Evolutionary conservation across 306 rosid genomes (phyloP), one percentile per base, ranked within the genome.

Genomic region (Dalbergia oliveri): DNA sequence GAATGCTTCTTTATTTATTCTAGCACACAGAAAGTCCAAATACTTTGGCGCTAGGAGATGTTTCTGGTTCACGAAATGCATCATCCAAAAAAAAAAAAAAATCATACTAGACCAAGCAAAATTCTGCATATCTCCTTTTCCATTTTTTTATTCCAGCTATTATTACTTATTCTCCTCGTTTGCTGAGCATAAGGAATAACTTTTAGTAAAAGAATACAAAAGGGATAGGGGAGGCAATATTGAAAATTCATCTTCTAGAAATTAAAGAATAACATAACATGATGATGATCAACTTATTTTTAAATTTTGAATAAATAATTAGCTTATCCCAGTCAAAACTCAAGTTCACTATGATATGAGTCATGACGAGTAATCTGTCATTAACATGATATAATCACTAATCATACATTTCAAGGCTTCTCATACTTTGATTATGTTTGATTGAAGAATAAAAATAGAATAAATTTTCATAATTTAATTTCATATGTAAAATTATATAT

Each of bases 81-180:
- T 44, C 9, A 2, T 44, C 13, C 1, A 44, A 9, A 58, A 50
- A 35, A 35, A 34, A 43, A 59, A 67, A 13, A 47, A 26, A 26
- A 26, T 2, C 33, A 5, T 18, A 64, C 23, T 21, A 21, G 23
- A 21, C 26, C 60, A 53, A 54, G 54, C 69, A 74, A 80, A 16
- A 34, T 21, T 41, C 34, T 41, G 10, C 43, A 2, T 39, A 8
- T 75, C 72, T 49, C 21, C 61, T 56, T 73, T 54, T 35, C 5
- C 12, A 2, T 11, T 13, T 57, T 43, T 26, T 73, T 34, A 65
- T 67, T 75, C 34, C 47, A n/a, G 1, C 63, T 60, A 45, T 72
- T 60, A 45, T 34, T 56, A 35, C 43, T 60, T 82, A 64, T 77
- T 82, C 62, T 54, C 44, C 70, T 82, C 69, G 67, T 69, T 43